Evolutionary conservation across 495 filamentous ascomycete genomes (phyloP).

Genomic region (Neurospora sp.): DNA sequence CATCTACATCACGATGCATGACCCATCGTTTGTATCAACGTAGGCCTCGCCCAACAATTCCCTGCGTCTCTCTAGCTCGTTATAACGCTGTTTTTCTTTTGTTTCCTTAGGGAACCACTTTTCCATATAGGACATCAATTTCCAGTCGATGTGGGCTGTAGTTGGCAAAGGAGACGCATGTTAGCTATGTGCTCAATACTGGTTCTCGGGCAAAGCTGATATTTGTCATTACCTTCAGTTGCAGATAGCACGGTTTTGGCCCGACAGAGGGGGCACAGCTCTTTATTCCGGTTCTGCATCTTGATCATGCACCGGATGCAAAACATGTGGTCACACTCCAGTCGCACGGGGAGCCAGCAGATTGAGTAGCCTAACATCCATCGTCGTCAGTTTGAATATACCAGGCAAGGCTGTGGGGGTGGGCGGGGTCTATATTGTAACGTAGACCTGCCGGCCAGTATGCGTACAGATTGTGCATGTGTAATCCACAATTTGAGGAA

Average conservation of each 20-base stretch:
- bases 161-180: background rate
- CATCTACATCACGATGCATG: constrained; percentile 31
- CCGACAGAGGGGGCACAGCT: constrained; percentile 58
- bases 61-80: constrained; percentile 41
- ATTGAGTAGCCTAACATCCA: constrained; percentile 34
- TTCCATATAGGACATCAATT: constrained; percentile 29
- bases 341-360: constrained; percentile 54
- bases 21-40: constrained; percentile 29
- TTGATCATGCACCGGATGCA: constrained; percentile 65
- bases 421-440: background rate
- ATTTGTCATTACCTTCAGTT: constrained; percentile 34
- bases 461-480: constrained; percentile 57
- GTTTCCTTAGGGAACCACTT: constrained; percentile 60
- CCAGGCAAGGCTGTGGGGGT: background rate
- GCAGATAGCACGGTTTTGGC: constrained; percentile 49
- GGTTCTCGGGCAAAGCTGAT: background rate
- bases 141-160: constrained; percentile 49
- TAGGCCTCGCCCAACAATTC: constrained; percentile 44
- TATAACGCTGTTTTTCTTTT: constrained; percentile 51
- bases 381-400: background rate
- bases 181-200: background rate
- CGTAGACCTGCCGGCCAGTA: background rate
- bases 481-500: constrained; percentile 65
- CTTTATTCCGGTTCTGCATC: constrained; percentile 51
- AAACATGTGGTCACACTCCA: constrained; percentile 57